These are phyloP conservation scores for Osmanthus fragrans DNA, from an alignment of 257 asterid genomes.

Conservation along the genomic window DNA sequence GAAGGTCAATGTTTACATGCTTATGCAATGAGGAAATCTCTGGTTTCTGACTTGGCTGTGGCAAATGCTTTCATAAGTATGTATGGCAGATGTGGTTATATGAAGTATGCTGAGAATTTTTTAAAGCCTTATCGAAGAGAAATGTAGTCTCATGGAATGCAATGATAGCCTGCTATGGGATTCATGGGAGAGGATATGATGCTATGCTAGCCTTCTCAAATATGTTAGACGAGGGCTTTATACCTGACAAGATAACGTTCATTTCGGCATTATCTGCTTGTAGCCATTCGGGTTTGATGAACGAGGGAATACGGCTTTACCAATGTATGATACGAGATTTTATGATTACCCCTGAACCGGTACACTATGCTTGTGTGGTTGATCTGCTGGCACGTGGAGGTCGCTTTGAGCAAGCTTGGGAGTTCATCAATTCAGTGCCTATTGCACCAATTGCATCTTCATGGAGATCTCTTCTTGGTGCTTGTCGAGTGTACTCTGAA, in stretches of 20 bases:
- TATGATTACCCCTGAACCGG: slow-evolving; percentile 24
- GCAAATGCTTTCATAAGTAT: slow-evolving; percentile 31
- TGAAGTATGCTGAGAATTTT: slow-evolving; percentile 30
- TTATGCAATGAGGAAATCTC: slow-evolving; percentile 13
- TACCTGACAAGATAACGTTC: slow-evolving; percentile 30
- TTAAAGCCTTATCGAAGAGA: slow-evolving; percentile 18
- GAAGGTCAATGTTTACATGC: slow-evolving; percentile 35
- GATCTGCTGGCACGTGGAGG: slow-evolving; percentile 39
- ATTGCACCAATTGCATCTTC: slow-evolving; percentile 32
- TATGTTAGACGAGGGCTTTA: slow-evolving; percentile 30
- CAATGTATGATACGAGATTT: slow-evolving; percentile 27
- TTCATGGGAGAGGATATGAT: slow-evolving; percentile 34
- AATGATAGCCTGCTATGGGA: slow-evolving; percentile 33
- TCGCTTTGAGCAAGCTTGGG: slow-evolving; percentile 32
- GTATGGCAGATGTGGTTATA: slow-evolving; percentile 32
- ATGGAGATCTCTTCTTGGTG: slow-evolving; percentile 26
- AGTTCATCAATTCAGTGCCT: slow-evolving; percentile 26
- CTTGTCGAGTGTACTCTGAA: slow-evolving; percentile 13
- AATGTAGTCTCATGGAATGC: slow-evolving; percentile 37
- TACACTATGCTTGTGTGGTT: slow-evolving; percentile 37
- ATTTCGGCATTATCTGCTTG: slow-evolving; percentile 38
- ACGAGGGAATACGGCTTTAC: slow-evolving; percentile 29
- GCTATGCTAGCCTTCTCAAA: slow-evolving; percentile 29
- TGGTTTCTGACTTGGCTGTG: slow-evolving; percentile 25
- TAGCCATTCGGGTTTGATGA: slow-evolving; percentile 36